These are phyloP conservation scores for Ceratocystis ficicola DNA, from an alignment of 2,329 filamentous ascomycete species.

Conservation along the genomic window DNA sequence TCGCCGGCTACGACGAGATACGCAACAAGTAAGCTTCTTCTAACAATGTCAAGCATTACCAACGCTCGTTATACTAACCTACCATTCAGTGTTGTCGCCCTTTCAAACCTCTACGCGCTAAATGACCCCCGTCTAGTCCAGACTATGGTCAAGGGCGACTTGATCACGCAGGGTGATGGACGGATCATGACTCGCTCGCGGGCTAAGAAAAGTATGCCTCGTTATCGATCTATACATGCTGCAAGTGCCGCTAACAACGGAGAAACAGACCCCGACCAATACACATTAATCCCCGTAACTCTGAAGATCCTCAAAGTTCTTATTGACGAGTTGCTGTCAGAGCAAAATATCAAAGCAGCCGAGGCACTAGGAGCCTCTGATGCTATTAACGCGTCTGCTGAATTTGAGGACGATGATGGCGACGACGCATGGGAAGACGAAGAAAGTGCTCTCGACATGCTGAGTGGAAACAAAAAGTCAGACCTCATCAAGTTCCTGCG, in stretches of 20 bases:
- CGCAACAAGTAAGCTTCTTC: slow-evolving; percentile 66
- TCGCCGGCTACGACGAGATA: slow-evolving; percentile 97
- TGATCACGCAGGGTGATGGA: slow-evolving; percentile 67
- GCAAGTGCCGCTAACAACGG: slow-evolving; percentile 22
- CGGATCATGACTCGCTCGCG: slow-evolving; percentile 90
- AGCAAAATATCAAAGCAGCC: slow-evolving; percentile 52
- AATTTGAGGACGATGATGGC: slow-evolving; percentile 42
- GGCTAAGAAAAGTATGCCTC: slow-evolving; percentile 58
- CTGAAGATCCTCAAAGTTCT: slow-evolving; percentile 95
- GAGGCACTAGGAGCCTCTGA: slow-evolving; percentile 52
- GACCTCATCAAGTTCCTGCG: slow-evolving; percentile 72
- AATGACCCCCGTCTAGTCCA: slow-evolving; percentile 68
- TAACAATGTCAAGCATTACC: neutral
- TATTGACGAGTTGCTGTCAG: slow-evolving; percentile 78
- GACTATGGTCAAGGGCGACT: slow-evolving; percentile 79
- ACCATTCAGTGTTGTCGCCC: slow-evolving; percentile 61
- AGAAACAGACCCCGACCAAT: slow-evolving; percentile 65
- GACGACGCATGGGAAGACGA: slow-evolving; percentile 70
- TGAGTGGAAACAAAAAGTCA: slow-evolving; percentile 51
- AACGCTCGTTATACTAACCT: slow-evolving; percentile 28
- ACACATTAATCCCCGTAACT: slow-evolving; percentile 72
- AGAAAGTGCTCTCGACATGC: slow-evolving; percentile 77
- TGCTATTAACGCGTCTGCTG: slow-evolving; percentile 46
- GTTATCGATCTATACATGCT: slow-evolving; percentile 21
- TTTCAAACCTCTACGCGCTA: slow-evolving; percentile 81